phyloP scores from a whole-genome alignment of 768 basidiomycete species.

The Agaricus subrufescens region DNA sequence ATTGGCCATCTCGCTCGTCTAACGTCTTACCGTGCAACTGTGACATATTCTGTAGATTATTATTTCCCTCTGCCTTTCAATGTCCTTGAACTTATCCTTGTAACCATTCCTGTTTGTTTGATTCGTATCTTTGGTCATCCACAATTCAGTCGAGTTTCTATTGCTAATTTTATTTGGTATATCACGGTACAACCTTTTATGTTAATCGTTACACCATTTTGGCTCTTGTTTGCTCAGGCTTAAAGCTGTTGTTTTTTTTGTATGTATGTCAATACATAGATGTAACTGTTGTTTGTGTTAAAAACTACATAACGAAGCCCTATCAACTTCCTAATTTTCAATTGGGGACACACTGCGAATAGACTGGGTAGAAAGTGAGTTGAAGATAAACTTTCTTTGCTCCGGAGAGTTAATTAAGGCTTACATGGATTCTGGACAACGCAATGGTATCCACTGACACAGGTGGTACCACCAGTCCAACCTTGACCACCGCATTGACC shows the following conservation, averaged over 20 bases:
- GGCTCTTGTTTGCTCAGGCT: neutral
- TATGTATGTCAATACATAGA: neutral
- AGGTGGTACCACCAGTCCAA: conserved; percentile 40
- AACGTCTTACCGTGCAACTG: conserved; percentile 30
- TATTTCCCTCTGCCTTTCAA: conserved; percentile 52
- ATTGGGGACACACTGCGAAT: conserved; percentile 40
- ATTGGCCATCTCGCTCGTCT: conserved; percentile 42
- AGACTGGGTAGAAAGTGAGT: conserved; percentile 23
- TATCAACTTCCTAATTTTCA: conserved; percentile 13
- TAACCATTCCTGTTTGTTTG: neutral
- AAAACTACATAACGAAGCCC: neutral
- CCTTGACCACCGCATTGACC: conserved; percentile 39
- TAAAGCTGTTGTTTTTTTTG: neutral
- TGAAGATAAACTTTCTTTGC: neutral
- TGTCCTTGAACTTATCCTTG: conserved; percentile 22
- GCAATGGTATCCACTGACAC: conserved; percentile 33
- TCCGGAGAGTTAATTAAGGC: conserved; percentile 12
- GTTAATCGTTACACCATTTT: neutral
- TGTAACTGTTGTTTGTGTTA: neutral
- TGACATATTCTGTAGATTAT: conserved; percentile 30
- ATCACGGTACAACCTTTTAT: conserved; percentile 8
- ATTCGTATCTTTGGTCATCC: neutral
- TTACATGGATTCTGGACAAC: conserved; percentile 33
- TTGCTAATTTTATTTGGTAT: conserved; percentile 1
- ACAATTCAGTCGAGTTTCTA: neutral